Conservation (phyloP, 768 basidiomycete genomes). For the Amyloporia xantha region DNA sequence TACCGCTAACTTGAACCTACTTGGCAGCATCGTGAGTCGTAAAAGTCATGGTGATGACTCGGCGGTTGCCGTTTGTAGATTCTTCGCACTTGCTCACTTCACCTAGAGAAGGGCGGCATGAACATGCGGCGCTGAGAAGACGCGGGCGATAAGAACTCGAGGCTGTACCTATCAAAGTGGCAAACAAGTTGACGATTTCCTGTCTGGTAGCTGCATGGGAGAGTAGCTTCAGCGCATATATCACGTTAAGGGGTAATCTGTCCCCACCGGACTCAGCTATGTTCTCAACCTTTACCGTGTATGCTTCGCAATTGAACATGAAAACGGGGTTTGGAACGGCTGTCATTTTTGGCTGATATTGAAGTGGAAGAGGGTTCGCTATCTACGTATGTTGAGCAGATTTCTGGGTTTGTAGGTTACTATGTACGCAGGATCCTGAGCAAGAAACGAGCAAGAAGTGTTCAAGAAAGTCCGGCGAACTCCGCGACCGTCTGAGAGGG, state of each 20-base stretch:
- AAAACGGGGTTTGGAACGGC: conserved; percentile 21
- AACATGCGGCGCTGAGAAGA: neutral
- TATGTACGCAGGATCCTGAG: conserved; percentile 4
- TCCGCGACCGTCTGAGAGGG: conserved; percentile 6
- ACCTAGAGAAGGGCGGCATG: conserved; percentile 29
- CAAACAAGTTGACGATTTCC: conserved; percentile 53
- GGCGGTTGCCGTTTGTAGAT: conserved; percentile 20
- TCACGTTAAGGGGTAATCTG: neutral
- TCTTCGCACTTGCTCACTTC: conserved; percentile 36
- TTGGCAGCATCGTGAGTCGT: conserved; percentile 43
- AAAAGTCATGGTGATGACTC: conserved; percentile 48
- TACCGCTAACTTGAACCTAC: no score
- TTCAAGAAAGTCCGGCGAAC: conserved; percentile 17
- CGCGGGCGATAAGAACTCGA: conserved; percentile 5
- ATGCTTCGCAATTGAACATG: conserved; percentile 33
- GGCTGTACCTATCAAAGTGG: conserved; percentile 49
- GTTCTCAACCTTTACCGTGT: conserved; percentile 44
- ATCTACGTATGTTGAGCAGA: conserved; percentile 12
- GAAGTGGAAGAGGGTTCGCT: conserved; percentile 17
- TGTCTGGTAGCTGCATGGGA: conserved; percentile 26
- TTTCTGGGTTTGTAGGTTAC: conserved; percentile 12
- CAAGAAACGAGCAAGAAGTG: conserved; percentile 3
- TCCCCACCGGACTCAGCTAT: conserved; percentile 25
- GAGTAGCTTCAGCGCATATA: neutral
- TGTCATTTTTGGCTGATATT: neutral